Percentiles rank a stretch among this genome's conserved stretches.
These are phyloP conservation scores for Boletellus ananas DNA, from an alignment of 768 basidiomycete genomes.

Conservation along the genomic window DNA sequence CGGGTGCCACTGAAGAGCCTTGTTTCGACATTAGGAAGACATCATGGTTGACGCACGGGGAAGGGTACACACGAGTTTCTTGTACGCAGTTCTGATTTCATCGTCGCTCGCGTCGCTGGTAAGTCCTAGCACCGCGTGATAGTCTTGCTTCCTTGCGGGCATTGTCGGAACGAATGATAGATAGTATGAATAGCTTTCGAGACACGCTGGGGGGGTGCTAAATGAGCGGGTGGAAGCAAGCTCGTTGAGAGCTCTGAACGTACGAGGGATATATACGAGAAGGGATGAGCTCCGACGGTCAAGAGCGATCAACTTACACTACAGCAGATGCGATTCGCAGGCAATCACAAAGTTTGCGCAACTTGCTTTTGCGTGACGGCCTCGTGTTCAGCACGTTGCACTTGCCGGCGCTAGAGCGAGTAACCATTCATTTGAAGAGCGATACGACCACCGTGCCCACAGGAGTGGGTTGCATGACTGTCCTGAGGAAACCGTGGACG, in stretches of 20 bases:
- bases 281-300: constrained; percentile 18
- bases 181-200: constrained; percentile 8
- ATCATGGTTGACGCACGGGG: constrained; percentile 17
- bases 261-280: constrained; percentile 26
- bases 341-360: constrained; percentile 23
- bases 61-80: constrained; percentile 46
- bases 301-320: constrained; percentile 22
- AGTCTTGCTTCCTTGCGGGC: constrained; percentile 25
- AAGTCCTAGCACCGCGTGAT: constrained; percentile 46
- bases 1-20: constrained; percentile 68
- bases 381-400: constrained; percentile 34
- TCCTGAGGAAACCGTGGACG: no score
- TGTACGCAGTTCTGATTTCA: constrained; percentile 59
- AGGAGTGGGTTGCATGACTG: no score
- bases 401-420: constrained; percentile 27
- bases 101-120: constrained; percentile 42
- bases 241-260: constrained; percentile 9
- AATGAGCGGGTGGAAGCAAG: constrained; percentile 10
- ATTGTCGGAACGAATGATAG: constrained; percentile 22
- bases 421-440: constrained; percentile 27
- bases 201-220: constrained; percentile 4
- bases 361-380: constrained; percentile 16
- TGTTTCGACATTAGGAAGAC: constrained; percentile 15
- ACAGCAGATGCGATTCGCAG: constrained; percentile 21
- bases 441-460: constrained; percentile 5